Evolutionary conservation across 768 basidiomycete genomes (phyloP), one percentile per base, ranked within the genome.

Genomic region (Tephrocybe sp.): DNA sequence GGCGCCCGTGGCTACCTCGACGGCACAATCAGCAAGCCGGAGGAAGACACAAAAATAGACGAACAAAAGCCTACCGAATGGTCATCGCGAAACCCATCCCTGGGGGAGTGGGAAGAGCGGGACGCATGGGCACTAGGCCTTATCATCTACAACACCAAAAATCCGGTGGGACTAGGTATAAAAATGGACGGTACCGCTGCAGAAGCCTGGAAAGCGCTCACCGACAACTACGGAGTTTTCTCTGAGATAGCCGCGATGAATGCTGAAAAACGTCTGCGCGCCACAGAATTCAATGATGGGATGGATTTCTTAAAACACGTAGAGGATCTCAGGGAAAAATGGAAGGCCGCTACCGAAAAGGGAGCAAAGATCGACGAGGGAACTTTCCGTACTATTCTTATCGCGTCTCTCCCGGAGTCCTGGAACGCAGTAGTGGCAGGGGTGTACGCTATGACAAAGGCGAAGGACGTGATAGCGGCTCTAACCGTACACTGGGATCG

Each of bases 91-190:
- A 45, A 20, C 12, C 66, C 66, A 2, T 53, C 57, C 1, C 2
- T 20, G 7, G 54, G 59, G 0, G 58, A 68, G 23, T 68, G 59
- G 61, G 46, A 50, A 1, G 42, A 50, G 5, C 45, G 58, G 1
- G 59, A 67, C 24, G 58, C 54, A 0, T 58, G 61, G 53, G 48
- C 59, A 4, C 34, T 48, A 2, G 53, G 49, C 0, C 53, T 60
- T 0, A 48, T 66, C 21, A 38, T 58, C 11, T 51, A 59, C 21
- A 66, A 66, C 45, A 54, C 56, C 33, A 61, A 63, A 28, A 61
- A 66, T 33, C 55, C 60, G 0, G 38, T 65, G 7, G 64, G 64
- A 4, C 30, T 62, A 2, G 65, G 62, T 0, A 33, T 65, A 4
- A 58, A 59, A 17, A 51, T 53, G 14, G 59, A 59, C 24, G 61